Evolutionary conservation across 2,329 filamentous ascomycete genomes (phyloP), one percentile per base, ranked within the genome.

Genomic region (Cercospora beticola): DNA sequence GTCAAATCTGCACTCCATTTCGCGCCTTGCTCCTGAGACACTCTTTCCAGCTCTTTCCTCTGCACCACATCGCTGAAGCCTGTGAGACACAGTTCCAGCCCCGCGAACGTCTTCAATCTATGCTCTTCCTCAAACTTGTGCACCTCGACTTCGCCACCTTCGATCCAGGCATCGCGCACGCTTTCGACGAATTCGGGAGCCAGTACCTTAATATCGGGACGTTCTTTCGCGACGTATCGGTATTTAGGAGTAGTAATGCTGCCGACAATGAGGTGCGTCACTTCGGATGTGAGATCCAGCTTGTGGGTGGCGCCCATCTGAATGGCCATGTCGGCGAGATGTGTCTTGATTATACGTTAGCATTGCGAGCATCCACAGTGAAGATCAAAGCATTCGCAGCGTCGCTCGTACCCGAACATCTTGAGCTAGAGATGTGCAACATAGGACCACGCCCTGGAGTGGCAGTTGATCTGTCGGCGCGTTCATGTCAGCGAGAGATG

Each of bases 261-360:
- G 78, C 94, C 95, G 70, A 97, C 92, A 71, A 99, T 87, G 58
- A 99, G 88, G 82, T 99, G 95, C 5, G 95, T 98, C 59, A 97
- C 93, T 79, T 97, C 93, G 66, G 92, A 92, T n/a, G 94, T 98
- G 56, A 99, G 88, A 79, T 99, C 94, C 79, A 93, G 91, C 75
- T 92, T 93, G 84, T 97, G 92, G 69, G 87, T 81, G 62, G 94
- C 95, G 72, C 95, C 95, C 84, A 99, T 93, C 77, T 97, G 88
- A 71, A 84, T 81, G 18, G 92, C 91, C 69, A 89, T 87, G 60
- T 84, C 81, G 16, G 87, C 87, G 59, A 79, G 69, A 46, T 70
- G 69, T 12, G 73, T 76, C 77, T 78, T 67, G 23, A 56, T 30
- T 12, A 58, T 12, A 52, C 46, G 21, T 52, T 52, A 52, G 46